Conservation (phyloP, 108 stramenopile species). For the Pseudonitzschia multiseries region DNA sequence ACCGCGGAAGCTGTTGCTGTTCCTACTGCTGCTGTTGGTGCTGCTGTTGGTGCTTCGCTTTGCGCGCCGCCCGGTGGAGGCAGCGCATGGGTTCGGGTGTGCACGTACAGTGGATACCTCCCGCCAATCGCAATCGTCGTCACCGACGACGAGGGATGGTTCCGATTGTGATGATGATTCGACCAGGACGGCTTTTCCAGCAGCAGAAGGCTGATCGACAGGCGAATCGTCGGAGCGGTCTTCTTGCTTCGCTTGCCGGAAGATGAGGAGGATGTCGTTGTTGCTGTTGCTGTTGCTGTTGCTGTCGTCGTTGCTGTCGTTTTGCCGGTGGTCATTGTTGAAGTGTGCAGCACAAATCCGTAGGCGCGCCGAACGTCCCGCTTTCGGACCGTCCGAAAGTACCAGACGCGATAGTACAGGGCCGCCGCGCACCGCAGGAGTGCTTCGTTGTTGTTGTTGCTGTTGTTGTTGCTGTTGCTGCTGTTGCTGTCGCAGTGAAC, state of each 20-base stretch:
- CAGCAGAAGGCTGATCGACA: neutral
- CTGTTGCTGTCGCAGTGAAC: no score
- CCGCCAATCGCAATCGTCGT: neutral
- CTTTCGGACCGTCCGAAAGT: slow-evolving; percentile 7
- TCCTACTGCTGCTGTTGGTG: no score
- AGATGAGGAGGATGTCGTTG: no score
- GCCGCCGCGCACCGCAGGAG: slow-evolving; percentile 7
- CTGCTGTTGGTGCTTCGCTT: no score
- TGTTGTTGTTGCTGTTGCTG: neutral
- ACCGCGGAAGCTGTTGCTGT: neutral
- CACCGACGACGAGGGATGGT: neutral
- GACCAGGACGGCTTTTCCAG: slow-evolving; percentile 10
- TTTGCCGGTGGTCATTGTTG: neutral
- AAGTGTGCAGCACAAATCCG: neutral
- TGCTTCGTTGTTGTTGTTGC: neutral
- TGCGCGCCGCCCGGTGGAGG: no score
- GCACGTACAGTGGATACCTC: slow-evolving; percentile 1
- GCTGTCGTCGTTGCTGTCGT: neutral
- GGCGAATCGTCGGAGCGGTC: neutral
- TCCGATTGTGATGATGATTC: neutral
- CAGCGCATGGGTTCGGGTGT: neutral
- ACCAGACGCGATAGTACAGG: neutral
- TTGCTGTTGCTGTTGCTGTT: no score
- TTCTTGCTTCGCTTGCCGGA: no score
- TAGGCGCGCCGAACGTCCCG: neutral